Evolutionary conservation across 805 yeast species (phyloP), one percentile per base, ranked within the genome.

Genomic region (Nakazawaea populi): DNA sequence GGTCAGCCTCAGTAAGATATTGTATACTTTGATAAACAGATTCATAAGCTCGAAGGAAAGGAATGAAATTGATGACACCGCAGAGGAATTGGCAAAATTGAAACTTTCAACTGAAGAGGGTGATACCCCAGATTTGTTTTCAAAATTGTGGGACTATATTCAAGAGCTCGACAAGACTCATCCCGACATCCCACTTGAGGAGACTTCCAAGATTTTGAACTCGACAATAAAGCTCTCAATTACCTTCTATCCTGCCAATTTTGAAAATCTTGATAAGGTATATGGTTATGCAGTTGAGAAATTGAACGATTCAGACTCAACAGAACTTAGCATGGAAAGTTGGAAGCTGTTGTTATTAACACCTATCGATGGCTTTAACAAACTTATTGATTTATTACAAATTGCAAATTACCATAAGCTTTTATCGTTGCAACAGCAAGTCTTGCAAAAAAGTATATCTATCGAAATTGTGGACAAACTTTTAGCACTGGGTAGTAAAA

Each of bases 21-120:
- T 91, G 32, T 68, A 81, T 12, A 79, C 91, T 0, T 72, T 94
- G 61, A 81, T 92, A 49, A 84, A 85, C 42, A 76, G 97, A 54
- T 74, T 88, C 50, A 73, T 85, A 6, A 75, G 73, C 38, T 85
- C 73, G 62, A 75, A 76, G 40, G 66, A 66, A 43, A 65, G 80
- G 46, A 74, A 72, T 39, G 51, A 44, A 36, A 46, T 12, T 35
- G 51, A 58, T 32, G 48, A 49, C 18, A 27, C 24, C 18, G n/a
- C 30, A 5, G 30, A 42, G 29, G 51, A 48, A 10, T 56, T 55
- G 14, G 52, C 55, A 28, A 59, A 59, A 7, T 36, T 49, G 49
- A 14, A 24, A 46, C 37, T 43, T 9, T 32, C 35, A 11, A 9
- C 35, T 18, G 52, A 53, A 10, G 58, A 53, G n/a, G 49, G 52